These are phyloP conservation scores for Galeopsis tetrahit DNA, from an alignment of 257 asterid genomes.

Conservation along the genomic window DNA sequence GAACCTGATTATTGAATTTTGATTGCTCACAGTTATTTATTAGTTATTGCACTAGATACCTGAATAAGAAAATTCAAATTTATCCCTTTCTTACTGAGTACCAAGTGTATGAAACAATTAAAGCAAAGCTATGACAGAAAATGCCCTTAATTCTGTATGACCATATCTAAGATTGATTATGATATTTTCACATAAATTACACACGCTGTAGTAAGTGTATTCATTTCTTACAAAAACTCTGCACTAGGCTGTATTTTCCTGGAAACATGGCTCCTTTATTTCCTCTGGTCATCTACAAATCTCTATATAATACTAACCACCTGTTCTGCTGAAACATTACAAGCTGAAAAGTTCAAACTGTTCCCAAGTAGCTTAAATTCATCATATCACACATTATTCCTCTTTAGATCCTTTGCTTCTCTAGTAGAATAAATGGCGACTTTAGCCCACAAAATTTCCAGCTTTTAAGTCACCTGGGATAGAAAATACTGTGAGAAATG, in stretches of 20 bases:
- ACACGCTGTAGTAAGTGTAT: neutral
- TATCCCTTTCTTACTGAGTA: neutral
- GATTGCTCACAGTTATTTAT: neutral
- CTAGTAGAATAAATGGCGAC: neutral
- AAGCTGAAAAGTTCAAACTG: conserved; percentile 4
- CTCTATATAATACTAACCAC: neutral
- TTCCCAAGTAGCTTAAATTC: neutral
- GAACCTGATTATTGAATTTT: neutral
- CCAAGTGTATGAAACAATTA: neutral
- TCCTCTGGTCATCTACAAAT: conserved; percentile 8
- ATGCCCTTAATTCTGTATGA: neutral
- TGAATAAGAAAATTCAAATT: neutral
- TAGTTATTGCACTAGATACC: neutral
- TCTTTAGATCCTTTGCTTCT: conserved; percentile 17
- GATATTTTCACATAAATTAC: neutral
- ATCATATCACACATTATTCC: neutral
- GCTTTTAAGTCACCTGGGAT: conserved; percentile 55
- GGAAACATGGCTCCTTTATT: conserved; percentile 7
- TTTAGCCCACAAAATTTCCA: neutral
- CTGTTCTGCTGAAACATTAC: neutral
- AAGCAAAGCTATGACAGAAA: neutral
- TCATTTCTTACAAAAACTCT: neutral
- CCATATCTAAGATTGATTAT: neutral
- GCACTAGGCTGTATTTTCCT: conserved; percentile 2
- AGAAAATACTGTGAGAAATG: conserved; percentile 64